These are phyloP conservation scores for Alternaria atra DNA, from an alignment of 2,329 filamentous ascomycete genomes.

Conservation along the genomic window DNA sequence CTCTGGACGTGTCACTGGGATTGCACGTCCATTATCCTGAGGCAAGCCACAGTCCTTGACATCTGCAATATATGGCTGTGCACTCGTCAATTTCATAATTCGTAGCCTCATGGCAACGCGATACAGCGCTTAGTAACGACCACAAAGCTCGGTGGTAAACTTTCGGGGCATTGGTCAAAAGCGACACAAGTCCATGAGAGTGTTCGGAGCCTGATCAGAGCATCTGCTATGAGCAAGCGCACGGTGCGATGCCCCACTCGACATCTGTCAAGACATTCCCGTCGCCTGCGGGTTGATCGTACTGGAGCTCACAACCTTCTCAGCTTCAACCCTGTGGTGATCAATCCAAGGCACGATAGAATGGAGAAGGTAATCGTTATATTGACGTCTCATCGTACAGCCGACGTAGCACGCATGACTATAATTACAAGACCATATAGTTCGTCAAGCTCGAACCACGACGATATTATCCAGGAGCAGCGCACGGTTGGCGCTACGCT, in stretches of 20 bases:
- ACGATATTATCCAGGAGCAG: constrained; percentile 25
- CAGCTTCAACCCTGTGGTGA: constrained; percentile 1
- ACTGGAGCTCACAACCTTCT: not conserved
- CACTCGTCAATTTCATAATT: not conserved
- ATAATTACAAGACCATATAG: constrained; percentile 34
- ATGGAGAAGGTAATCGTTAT: constrained; percentile 28
- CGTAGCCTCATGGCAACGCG: constrained; percentile 1
- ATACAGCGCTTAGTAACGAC: not conserved
- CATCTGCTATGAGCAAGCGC: constrained; percentile 4
- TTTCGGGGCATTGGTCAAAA: constrained; percentile 6
- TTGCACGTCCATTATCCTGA: constrained; percentile 20
- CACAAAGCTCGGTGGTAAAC: not conserved
- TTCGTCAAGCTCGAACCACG: constrained; percentile 18
- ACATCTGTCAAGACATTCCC: not conserved
- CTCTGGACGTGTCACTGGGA: constrained; percentile 13
- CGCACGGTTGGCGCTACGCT: constrained; percentile 16
- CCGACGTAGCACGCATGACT: constrained; percentile 19
- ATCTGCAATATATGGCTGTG: constrained; percentile 13
- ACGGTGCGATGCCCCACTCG: not conserved
- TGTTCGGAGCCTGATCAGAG: constrained; percentile 5
- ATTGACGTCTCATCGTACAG: constrained; percentile 23
- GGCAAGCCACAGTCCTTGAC: constrained; percentile 16
- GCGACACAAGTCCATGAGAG: not conserved
- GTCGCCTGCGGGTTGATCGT: not conserved
- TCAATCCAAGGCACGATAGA: not conserved